phyloP scores from a whole-genome alignment of 2,329 filamentous ascomycete genomes.

The Thelonectria blattea region DNA sequence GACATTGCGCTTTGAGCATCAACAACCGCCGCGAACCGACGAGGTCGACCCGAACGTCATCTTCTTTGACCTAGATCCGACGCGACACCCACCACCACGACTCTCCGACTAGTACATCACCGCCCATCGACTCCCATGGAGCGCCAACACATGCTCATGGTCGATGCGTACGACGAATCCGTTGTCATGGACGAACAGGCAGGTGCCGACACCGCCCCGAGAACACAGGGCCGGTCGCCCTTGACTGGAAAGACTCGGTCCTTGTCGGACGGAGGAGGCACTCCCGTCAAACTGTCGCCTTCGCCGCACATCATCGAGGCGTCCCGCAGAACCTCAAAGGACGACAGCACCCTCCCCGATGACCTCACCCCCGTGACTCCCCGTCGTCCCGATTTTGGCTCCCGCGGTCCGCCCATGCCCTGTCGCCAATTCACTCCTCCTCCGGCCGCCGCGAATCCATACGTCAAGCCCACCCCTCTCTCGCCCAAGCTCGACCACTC shows the following conservation, averaged over 20 bases:
- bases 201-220: slow-evolving; percentile 18
- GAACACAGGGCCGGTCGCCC: slow-evolving; percentile 45
- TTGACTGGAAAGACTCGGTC: slow-evolving; percentile 62
- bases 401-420: slow-evolving; percentile 56
- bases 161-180: slow-evolving; percentile 40
- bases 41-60: slow-evolving; percentile 23
- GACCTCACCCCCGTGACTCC: slow-evolving; percentile 68
- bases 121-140: slow-evolving; percentile 26
- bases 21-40: slow-evolving; percentile 24
- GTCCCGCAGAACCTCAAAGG: slow-evolving; percentile 65
- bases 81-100: not conserved
- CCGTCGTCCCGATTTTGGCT: slow-evolving; percentile 67
- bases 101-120: not conserved
- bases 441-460: slow-evolving; percentile 42
- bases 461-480: slow-evolving; percentile 67
- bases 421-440: slow-evolving; percentile 46
- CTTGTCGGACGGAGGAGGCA: slow-evolving; percentile 67
- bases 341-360: slow-evolving; percentile 65
- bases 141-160: slow-evolving; percentile 25
- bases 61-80: slow-evolving; percentile 4
- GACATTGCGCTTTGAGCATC: slow-evolving; percentile 30
- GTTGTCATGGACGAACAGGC: slow-evolving; percentile 42
- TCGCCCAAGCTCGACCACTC: slow-evolving; percentile 87
- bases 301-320: slow-evolving; percentile 63
- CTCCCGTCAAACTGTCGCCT: slow-evolving; percentile 62